Evolutionary conservation across 257 asterid species (phyloP), one percentile per base, ranked within the genome.

Genomic region (Jasminum sambac): DNA sequence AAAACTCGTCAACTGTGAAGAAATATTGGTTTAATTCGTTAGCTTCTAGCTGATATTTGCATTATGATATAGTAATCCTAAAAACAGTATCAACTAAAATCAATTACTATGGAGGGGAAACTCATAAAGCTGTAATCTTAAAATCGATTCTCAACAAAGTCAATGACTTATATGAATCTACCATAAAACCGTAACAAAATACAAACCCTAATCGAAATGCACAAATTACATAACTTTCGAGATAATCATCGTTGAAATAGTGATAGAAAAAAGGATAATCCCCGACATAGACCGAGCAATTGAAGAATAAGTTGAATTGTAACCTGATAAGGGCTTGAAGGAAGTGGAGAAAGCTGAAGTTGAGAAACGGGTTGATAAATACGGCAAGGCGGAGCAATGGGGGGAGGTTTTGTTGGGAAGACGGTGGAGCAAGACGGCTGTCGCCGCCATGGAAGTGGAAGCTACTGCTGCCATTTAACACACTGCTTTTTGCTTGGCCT

Each of bases 371-470:
- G 92, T 71, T 13, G 90, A 87, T 4, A 89, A 85, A 70, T 39
- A 85, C 36, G 96, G 88, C 74, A 86, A 70, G 34, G 87, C 84
- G 55, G 88, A 76, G 85, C 85, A 81, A 39, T 66, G 78, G 61
- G 72, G 74, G 46, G 80, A 75, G 42, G 81, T 75, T 38, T 73
- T 78, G 50, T 77, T 79, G 13, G 88, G 85, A 63, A 83, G 81
- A 63, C 88, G 80, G 73, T 88, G 81, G 63, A 83, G 57, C 77
- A 87, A 83, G 62, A 87, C 88, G 88, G 92, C 91, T 77, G 94
- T 83, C 76, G 96, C 93, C 81, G 96, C 93, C 96, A 87, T 89
- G 57, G 94, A 91, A 80, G 93, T 83, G 82, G 94, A 83, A 83
- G 96, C 94, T 84, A 92, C 88, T 75, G 84, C 85, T 57, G 93